These are phyloP conservation scores for Raddia distichophylla DNA, from an alignment of 176 grass and related monocot genomes.

Conservation along the genomic window DNA sequence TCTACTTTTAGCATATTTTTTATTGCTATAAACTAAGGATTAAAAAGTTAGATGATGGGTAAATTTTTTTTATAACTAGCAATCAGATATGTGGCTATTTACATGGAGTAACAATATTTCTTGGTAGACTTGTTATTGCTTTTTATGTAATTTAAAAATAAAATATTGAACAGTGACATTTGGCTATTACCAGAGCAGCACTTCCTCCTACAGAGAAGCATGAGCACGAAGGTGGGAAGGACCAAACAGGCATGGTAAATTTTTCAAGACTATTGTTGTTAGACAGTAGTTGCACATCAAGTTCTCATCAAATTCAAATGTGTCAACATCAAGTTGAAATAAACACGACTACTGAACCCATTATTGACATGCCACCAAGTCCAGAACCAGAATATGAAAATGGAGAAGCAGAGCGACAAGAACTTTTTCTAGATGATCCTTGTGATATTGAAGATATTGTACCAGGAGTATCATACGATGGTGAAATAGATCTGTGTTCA, in stretches of 20 bases:
- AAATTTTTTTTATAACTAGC: constrained; percentile 19
- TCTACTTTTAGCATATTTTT: neutral
- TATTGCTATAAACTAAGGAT: constrained; percentile 17
- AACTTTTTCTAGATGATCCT: constrained; percentile 33
- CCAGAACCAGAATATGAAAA: constrained; percentile 43
- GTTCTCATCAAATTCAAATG: constrained; percentile 14
- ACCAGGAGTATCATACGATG: constrained; percentile 34
- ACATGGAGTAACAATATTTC: neutral
- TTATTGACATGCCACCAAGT: constrained; percentile 57
- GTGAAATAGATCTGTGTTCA: constrained; percentile 55
- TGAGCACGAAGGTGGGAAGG: constrained; percentile 22
- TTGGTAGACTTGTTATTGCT: neutral
- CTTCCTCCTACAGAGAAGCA: constrained; percentile 44
- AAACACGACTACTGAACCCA: constrained; percentile 45
- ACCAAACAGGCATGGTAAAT: constrained; percentile 29
- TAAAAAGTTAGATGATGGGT: constrained; percentile 6
- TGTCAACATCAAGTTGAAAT: constrained; percentile 29
- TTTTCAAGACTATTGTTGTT: constrained; percentile 29
- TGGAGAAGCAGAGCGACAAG: constrained; percentile 37
- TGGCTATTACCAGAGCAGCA: constrained; percentile 37
- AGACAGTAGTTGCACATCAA: constrained; percentile 23
- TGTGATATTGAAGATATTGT: constrained; percentile 56
- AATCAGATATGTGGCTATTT: neutral
- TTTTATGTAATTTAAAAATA: constrained; percentile 9
- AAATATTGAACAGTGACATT: constrained; percentile 32